Evolutionary conservation across 2,329 filamentous ascomycete genomes (phyloP).

Genomic region (Diaporthe vaccinii): DNA sequence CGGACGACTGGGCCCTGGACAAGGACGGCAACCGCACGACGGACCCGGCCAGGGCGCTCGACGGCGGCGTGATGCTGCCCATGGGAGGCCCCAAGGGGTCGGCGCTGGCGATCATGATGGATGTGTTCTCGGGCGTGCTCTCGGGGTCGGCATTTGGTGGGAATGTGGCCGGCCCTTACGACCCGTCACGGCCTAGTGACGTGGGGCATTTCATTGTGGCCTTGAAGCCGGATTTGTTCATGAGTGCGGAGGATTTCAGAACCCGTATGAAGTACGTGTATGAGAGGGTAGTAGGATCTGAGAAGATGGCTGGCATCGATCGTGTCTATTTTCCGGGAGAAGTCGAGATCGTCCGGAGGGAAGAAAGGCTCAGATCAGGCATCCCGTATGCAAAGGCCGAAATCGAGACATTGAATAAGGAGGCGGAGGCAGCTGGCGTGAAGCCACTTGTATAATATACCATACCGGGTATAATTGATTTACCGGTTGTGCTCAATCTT

Average conservation of each 20-base stretch:
- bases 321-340: conserved; percentile 74
- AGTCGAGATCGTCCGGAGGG: conserved; percentile 69
- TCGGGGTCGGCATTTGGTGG: conserved; percentile 85
- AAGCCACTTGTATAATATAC: conserved; percentile 33
- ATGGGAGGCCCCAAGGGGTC: conserved; percentile 90
- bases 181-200: conserved; percentile 75
- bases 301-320: conserved; percentile 68
- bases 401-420: conserved; percentile 67
- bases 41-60: conserved; percentile 77
- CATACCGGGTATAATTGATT: background rate
- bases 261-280: conserved; percentile 70
- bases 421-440: conserved; percentile 62
- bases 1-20: conserved; percentile 81
- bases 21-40: conserved; percentile 76
- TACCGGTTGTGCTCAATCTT: too few species aligned
- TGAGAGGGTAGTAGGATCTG: conserved; percentile 64
- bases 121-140: conserved; percentile 85
- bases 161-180: conserved; percentile 82
- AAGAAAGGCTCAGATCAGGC: conserved; percentile 64
- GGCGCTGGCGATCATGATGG: conserved; percentile 86
- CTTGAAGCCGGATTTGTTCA: conserved; percentile 81
- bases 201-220: conserved; percentile 82
- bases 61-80: conserved; percentile 82
- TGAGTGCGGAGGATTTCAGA: conserved; percentile 78
- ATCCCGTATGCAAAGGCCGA: conserved; percentile 72